Base-by-base conservation (phyloP, 768 basidiomycete genomes). In the Mycena chlorophos region DNA sequence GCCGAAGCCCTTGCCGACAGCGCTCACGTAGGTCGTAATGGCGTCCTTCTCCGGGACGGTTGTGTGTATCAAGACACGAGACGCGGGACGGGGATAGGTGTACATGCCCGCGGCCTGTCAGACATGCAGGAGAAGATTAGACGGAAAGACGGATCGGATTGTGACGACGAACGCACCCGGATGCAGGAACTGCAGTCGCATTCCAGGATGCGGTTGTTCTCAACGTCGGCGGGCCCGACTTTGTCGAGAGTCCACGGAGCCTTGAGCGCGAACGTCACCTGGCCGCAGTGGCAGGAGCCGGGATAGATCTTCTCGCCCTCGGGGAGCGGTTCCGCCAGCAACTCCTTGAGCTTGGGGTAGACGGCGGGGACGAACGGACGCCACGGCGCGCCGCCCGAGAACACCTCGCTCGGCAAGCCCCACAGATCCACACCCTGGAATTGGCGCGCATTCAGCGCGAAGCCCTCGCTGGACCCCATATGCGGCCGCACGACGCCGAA, bases 251-350 rank as follows among this genome's bases (percentile, higher is more conserved):
- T 19, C 60, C 55, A 57, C 12, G 60, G 50, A 34, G 53, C 55
- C 50, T 52, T 56, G 38, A 63, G 49, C 16, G 52, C 55, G 45
- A 60, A 63, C 20, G 55, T 52, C 14, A 63, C 50, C 10, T 58
- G 51, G 22, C 62, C 62, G 51, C 58, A 63, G 47, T 63, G 62
- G 54, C 62, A 63, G 58, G 55, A 57, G 12, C 62, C 62, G 19
- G 52, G 20, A 28, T 62, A 62, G 23, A 62, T 55, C 47, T 62
- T 62, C 48, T 62, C 60, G 2, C 60, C 60, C 38, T 25, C 49
- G 26, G 25, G 38, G 25, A 61, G 38, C n/a, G 50, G 50, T 51
- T 55, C 38, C 20, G 50, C 53, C 6, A 5, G 3, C 4, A 62
- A 50, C 26, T 20, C 50, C 25, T 28, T 49, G 16, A 57, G 43